Evolutionary conservation across 2,329 filamentous ascomycete species (phyloP).

Genomic region (Bipolaris bicolor): DNA sequence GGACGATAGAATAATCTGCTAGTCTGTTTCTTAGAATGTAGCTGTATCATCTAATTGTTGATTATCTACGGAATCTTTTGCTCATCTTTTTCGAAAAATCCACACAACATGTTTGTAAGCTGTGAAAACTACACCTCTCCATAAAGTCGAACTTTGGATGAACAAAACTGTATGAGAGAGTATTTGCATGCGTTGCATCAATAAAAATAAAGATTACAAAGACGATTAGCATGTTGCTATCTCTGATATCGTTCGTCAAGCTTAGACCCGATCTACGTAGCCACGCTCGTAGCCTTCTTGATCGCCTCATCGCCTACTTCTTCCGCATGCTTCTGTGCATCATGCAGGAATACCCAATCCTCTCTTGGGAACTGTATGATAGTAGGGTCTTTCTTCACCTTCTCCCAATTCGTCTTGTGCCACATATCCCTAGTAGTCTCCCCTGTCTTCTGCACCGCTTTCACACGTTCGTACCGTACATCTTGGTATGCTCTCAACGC

Average conservation of each 20-base stretch:
- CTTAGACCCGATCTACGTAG: neutral
- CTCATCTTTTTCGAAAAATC: neutral
- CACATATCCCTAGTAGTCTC: slow-evolving; percentile 45
- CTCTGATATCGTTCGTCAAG: neutral
- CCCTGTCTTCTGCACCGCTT: slow-evolving; percentile 45
- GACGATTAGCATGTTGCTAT: neutral
- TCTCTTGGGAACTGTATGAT: slow-evolving; percentile 40
- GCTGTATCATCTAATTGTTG: no score
- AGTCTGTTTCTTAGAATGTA: neutral
- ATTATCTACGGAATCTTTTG: neutral
- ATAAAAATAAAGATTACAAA: no score
- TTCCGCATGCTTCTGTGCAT: slow-evolving; percentile 40
- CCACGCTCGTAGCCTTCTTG: slow-evolving; percentile 20
- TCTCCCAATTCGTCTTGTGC: slow-evolving; percentile 46
- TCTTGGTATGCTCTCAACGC: slow-evolving; percentile 44
- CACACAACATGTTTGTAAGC: no score
- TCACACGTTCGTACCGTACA: slow-evolving; percentile 42
- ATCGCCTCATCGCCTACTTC: slow-evolving; percentile 38
- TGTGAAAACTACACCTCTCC: neutral
- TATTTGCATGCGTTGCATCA: no score
- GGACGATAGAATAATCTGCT: neutral
- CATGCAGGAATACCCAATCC: slow-evolving; percentile 43
- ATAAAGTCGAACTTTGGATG: neutral
- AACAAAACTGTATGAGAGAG: no score
- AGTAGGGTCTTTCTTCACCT: slow-evolving; percentile 40